Evolutionary conservation across 257 asterid species (phyloP), one percentile per base, ranked within the genome.

Genomic region (Solanum pennellii): DNA sequence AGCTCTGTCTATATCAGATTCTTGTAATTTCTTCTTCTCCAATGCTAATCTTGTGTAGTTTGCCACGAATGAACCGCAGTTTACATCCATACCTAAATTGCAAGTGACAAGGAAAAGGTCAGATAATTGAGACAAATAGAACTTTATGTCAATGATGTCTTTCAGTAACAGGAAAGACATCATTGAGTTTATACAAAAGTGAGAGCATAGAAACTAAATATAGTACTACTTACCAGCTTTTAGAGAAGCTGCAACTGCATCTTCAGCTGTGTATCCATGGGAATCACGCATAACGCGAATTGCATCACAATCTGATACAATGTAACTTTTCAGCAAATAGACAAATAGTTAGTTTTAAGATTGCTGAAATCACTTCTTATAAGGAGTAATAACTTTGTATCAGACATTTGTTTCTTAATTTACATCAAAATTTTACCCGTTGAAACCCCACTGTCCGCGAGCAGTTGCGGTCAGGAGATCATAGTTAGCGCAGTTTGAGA

Each of bases 251-350:
- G 93, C 95, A 49, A 94, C 95, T n/a, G 97, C 98, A 87, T 95
- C 98, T 89, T 95, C 98, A 0, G 95, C 94, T 84, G 90, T 95
- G 74, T 93, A 94, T n/a, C 92, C 92, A 87, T 94, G 98, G 75
- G 15, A 9, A 35, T 91, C 92, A 87, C 90, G 92, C 21, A 95
- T 93, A 42, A 92, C 87, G 10, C 87, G 91, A 20, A 95, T 96
- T 4, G 94, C 97, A n/a, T 94, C 97, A 49, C 98, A 94, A 45
- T 95, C 97, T 27, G 97, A 92, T 0, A 87, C 91, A 49, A 95
- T 90, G 88, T 93, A 93, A 91, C 97, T 95, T 86, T 45, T 42
- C 69, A 20, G 79, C 60, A 39, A 39, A 88, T 37, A 65, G 25
- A 33, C 37, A 39, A 39, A 42, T 42, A 66, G 69, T 42, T 12